phyloP scores from a whole-genome alignment of 139 green algal species.

The Gonium pectorale region DNA sequence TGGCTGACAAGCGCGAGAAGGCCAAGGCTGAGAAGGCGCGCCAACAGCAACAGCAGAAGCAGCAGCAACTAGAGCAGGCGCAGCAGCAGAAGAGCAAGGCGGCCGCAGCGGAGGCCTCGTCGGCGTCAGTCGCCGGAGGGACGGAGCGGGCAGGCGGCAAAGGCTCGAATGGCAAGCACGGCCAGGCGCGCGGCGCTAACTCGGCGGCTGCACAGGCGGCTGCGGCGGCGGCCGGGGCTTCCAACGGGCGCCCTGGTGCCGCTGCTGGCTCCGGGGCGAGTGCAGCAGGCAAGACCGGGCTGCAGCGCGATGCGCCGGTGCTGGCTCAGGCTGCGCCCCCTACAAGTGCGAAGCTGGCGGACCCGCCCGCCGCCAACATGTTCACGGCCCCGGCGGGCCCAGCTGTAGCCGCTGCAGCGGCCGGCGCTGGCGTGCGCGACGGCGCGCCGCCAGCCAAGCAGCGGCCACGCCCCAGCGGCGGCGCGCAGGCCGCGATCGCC shows the following conservation, averaged over 20 bases:
- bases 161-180: not conserved
- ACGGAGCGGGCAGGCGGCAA: not conserved
- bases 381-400: no score
- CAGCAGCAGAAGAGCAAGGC: constrained; percentile 12
- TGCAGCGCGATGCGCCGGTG: no score
- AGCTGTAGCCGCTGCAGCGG: no score
- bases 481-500: no score
- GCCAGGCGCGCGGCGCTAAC: not conserved
- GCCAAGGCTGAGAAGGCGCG: constrained; percentile 34
- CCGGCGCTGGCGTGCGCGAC: no score
- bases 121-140: not conserved
- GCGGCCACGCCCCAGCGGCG: no score
- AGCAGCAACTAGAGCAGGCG: not conserved
- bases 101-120: not conserved
- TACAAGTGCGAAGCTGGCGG: no score
- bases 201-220: not conserved
- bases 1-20: constrained; percentile 57
- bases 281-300: no score
- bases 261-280: no score
- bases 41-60: constrained; percentile 24
- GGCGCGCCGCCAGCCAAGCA: no score
- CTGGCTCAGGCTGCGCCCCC: no score
- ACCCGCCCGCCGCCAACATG: no score
- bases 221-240: not conserved
- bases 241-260: not conserved